These are phyloP conservation scores for Aspergillus udagawae DNA, from an alignment of 2,329 filamentous ascomycete species.

Conservation along the genomic window DNA sequence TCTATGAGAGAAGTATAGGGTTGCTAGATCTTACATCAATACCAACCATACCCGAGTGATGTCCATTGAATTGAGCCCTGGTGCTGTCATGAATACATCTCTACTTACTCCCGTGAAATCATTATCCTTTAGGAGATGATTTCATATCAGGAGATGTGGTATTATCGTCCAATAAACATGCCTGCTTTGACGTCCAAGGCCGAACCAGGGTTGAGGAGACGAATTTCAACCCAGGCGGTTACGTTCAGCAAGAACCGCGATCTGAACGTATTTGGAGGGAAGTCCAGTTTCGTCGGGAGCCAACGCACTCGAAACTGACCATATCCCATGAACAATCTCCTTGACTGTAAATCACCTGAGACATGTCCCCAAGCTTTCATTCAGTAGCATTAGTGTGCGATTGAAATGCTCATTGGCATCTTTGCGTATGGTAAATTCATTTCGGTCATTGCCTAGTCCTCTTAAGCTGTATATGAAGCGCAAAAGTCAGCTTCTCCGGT, in stretches of 20 bases:
- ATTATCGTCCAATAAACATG: neutral
- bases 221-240: neutral
- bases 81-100: neutral
- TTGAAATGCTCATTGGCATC: slow-evolving; percentile 40
- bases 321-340: neutral
- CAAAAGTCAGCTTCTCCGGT: slow-evolving; percentile 18
- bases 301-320: neutral
- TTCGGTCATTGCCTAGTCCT: slow-evolving; percentile 23
- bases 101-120: neutral
- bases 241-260: neutral
- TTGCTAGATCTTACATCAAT: neutral
- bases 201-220: neutral
- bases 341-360: slow-evolving; percentile 21
- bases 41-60: neutral
- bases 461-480: slow-evolving; percentile 20
- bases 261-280: neutral
- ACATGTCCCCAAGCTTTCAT: slow-evolving; percentile 47
- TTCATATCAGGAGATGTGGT: neutral
- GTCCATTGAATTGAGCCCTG: neutral
- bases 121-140: neutral
- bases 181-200: too few relatives aligned
- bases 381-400: slow-evolving; percentile 43
- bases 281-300: neutral
- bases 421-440: slow-evolving; percentile 27
- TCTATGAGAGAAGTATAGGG: neutral